phyloP scores from a whole-genome alignment of 305 asterid genomes.

The Fraxinus greggii region DNA sequence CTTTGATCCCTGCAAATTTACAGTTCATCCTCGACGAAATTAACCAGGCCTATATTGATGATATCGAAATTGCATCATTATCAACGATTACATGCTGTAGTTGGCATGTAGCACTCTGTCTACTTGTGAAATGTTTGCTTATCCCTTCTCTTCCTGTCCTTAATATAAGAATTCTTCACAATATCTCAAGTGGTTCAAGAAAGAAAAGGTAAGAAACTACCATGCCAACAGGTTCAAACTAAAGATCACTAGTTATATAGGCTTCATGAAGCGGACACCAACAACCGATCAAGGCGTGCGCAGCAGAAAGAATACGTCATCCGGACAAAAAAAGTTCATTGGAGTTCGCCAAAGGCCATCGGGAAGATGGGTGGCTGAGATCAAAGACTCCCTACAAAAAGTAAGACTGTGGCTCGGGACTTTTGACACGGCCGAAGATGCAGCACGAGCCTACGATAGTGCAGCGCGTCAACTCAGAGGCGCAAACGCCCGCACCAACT shows the following conservation, averaged over 20 bases:
- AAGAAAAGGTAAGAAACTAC: not conserved
- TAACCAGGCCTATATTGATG: not conserved
- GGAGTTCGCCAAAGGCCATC: slow-evolving; percentile 28
- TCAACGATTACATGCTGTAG: not conserved
- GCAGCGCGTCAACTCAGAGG: slow-evolving; percentile 26
- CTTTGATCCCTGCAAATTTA: not conserved
- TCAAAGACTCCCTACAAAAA: slow-evolving; percentile 24
- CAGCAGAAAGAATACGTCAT: too few species aligned
- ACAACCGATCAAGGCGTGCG: not conserved
- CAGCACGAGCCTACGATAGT: slow-evolving; percentile 27
- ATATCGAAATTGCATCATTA: not conserved
- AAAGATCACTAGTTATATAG: not conserved
- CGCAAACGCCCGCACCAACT: slow-evolving; percentile 24
- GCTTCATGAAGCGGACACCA: slow-evolving; percentile 15
- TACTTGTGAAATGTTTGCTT: not conserved
- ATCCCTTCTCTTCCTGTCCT: not conserved
- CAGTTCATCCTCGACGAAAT: not conserved
- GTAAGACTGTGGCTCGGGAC: slow-evolving; percentile 26
- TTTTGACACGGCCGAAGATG: slow-evolving; percentile 29
- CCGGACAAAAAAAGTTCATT: too few species aligned
- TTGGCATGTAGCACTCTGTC: not conserved
- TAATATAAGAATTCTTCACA: not conserved
- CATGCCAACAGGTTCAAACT: not conserved
- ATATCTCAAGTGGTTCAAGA: not conserved
- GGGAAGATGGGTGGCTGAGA: slow-evolving; percentile 31